Conservation (phyloP, 495 filamentous ascomycete genomes). For the Usnea hakonensis region DNA sequence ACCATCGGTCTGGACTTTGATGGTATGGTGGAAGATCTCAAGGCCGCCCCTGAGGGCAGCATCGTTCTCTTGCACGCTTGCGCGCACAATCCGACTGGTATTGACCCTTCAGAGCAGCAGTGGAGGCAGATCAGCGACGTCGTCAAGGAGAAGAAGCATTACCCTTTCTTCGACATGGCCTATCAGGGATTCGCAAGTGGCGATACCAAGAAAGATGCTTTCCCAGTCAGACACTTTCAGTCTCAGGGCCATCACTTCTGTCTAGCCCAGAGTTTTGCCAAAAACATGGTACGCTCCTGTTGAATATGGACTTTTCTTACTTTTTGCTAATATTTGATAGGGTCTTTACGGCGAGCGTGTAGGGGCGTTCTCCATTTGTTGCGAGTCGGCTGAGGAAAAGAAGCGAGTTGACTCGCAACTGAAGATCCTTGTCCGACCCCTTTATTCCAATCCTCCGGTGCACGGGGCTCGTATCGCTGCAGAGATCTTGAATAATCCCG, state of each 20-base stretch:
- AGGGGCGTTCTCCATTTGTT: constrained; percentile 90
- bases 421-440: constrained; percentile 93
- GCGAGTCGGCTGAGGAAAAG: constrained; percentile 78
- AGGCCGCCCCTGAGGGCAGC: constrained; percentile 75
- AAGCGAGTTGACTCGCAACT: constrained; percentile 94
- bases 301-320: background rate
- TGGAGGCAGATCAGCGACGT: constrained; percentile 89
- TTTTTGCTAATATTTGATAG: constrained; percentile 30
- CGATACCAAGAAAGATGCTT: constrained; percentile 85
- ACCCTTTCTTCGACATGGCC: constrained; percentile 98
- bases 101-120: constrained; percentile 87
- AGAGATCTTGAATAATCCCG: constrained; percentile 81
- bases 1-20: constrained; percentile 97
- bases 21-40: constrained; percentile 85
- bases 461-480: constrained; percentile 92
- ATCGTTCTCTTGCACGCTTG: constrained; percentile 93
- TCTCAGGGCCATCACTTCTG: constrained; percentile 82
- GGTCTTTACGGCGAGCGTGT: constrained; percentile 98
- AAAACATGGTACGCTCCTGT: constrained; percentile 76
- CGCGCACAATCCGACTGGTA: constrained; percentile 96
- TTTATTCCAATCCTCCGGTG: constrained; percentile 97
- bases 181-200: constrained; percentile 98
- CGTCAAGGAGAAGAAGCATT: constrained; percentile 84
- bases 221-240: constrained; percentile 85
- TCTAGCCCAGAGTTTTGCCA: constrained; percentile 93